These are phyloP conservation scores for Blastobotrys parvus DNA, from an alignment of 805 yeast genomes.

Conservation along the genomic window DNA sequence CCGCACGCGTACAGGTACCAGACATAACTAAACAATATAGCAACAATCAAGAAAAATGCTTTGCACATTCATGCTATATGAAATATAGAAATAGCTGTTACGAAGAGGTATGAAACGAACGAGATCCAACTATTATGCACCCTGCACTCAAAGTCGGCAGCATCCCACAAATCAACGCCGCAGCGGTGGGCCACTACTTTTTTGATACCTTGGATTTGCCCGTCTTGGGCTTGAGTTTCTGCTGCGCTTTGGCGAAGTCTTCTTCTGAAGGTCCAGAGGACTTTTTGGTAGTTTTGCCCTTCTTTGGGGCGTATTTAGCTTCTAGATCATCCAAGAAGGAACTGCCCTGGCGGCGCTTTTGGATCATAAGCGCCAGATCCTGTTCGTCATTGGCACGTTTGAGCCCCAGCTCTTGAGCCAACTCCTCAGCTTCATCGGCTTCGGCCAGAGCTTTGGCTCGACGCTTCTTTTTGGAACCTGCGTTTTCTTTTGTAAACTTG, in stretches of 20 bases:
- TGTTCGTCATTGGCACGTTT: conserved; percentile 19
- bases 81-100: no score
- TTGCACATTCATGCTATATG: no score
- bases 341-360: conserved; percentile 22
- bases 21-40: no score
- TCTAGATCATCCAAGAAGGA: conserved; percentile 26
- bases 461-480: conserved; percentile 35
- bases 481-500: conserved; percentile 40
- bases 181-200: no score
- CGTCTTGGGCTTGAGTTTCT: neutral
- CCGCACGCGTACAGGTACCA: no score
- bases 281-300: conserved; percentile 6
- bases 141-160: no score
- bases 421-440: conserved; percentile 47
- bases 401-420: conserved; percentile 43
- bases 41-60: no score
- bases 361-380: conserved; percentile 31
- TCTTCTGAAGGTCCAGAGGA: neutral
- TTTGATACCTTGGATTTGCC: neutral
- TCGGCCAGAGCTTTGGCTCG: conserved; percentile 33
- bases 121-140: no score
- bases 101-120: no score
- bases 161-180: no score
- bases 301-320: conserved; percentile 22
- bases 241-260: conserved; percentile 2